Evolutionary conservation across 257 asterid species (phyloP).

Genomic region (Lycium barbarum): DNA sequence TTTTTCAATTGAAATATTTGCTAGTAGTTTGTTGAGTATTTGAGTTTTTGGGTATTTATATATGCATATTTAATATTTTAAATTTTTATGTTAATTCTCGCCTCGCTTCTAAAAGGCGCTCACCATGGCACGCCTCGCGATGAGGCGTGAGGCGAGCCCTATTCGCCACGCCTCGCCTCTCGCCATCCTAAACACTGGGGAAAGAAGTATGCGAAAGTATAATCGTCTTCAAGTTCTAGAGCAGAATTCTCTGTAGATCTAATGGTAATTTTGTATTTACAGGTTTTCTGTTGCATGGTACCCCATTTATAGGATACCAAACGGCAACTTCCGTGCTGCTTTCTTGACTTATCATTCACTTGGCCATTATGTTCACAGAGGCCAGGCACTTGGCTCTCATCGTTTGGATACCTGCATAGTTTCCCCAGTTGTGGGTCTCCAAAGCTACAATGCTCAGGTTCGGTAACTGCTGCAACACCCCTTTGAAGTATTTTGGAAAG

Average conservation of each 20-base stretch:
- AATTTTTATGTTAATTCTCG: no score
- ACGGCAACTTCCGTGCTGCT: constrained; percentile 35
- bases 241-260: not conserved
- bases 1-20: no score
- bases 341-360: constrained; percentile 46
- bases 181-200: not conserved
- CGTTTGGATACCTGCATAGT: constrained; percentile 25
- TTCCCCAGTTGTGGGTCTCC: constrained; percentile 40
- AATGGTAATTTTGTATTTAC: constrained; percentile 28
- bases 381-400: not conserved
- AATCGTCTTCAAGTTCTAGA: not conserved
- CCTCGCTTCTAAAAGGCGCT: no score
- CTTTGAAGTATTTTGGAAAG: no score
- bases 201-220: not conserved
- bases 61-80: no score
- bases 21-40: no score
- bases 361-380: constrained; percentile 39
- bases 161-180: no score
- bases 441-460: constrained; percentile 41
- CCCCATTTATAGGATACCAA: constrained; percentile 43
- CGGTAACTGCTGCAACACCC: not conserved
- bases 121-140: no score
- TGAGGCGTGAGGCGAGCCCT: no score
- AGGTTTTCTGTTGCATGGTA: constrained; percentile 46
- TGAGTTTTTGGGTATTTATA: no score